These are phyloP conservation scores for Furcasterigmium sp. DNA, from an alignment of 2,329 filamentous ascomycete genomes.

Conservation along the genomic window DNA sequence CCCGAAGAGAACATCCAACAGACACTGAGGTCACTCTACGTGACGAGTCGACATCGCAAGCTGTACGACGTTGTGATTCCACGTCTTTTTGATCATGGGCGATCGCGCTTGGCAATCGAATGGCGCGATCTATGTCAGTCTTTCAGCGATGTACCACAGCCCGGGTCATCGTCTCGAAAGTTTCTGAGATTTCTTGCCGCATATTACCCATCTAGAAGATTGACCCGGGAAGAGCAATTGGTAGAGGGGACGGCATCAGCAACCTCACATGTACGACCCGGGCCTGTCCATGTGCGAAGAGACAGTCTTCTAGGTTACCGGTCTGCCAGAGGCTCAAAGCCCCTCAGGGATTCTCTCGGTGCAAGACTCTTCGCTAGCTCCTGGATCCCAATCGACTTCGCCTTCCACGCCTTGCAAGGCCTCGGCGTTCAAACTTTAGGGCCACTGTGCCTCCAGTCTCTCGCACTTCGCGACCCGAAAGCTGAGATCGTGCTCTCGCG, in stretches of 20 bases:
- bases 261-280: not conserved
- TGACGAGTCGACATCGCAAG: constrained; percentile 31
- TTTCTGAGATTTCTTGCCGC: constrained; percentile 42
- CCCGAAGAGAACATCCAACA: constrained; percentile 28
- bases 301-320: too few relatives aligned
- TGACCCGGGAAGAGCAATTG: constrained; percentile 30
- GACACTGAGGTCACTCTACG: constrained; percentile 39
- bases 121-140: constrained; percentile 41
- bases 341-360: constrained; percentile 63
- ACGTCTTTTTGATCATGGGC: constrained; percentile 41
- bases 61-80: constrained; percentile 50
- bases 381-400: constrained; percentile 66
- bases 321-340: constrained; percentile 3
- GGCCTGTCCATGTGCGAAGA: too few relatives aligned
- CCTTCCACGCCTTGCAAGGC: constrained; percentile 63
- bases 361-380: constrained; percentile 74
- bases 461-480: constrained; percentile 61
- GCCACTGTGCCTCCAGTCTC: constrained; percentile 69
- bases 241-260: constrained; percentile 9
- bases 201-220: constrained; percentile 35
- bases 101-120: constrained; percentile 33
- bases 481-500: constrained; percentile 50
- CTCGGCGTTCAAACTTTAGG: constrained; percentile 70
- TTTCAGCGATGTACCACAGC: constrained; percentile 34
- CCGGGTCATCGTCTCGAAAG: constrained; percentile 30